A percentile compares a stretch with the other conserved stretches of the same genome.
Evolutionary conservation across 225 moss, liverwort and hornwort genomes (phyloP).

Genomic region (Climacium dendroides): DNA sequence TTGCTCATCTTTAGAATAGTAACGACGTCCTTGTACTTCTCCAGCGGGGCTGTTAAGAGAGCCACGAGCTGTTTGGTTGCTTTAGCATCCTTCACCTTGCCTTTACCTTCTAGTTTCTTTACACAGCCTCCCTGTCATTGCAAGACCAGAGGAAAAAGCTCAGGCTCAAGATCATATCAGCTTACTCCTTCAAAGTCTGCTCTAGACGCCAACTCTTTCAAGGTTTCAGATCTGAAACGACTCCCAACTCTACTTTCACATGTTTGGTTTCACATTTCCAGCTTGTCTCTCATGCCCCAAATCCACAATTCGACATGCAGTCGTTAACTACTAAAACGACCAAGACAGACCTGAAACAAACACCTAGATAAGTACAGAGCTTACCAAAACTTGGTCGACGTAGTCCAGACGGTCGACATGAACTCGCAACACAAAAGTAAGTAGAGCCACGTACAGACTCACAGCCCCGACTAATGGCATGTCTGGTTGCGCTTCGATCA

Average conservation of each 20-base stretch:
- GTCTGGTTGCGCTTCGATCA: slow-evolving; percentile 93
- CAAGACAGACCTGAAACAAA: neutral
- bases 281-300: neutral
- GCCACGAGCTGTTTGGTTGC: slow-evolving; percentile 62
- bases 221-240: neutral
- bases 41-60: slow-evolving; percentile 42
- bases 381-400: slow-evolving; percentile 97
- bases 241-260: neutral
- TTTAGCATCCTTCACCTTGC: slow-evolving; percentile 51
- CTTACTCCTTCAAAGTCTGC: neutral
- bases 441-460: slow-evolving; percentile 82
- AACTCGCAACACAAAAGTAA: slow-evolving; percentile 86
- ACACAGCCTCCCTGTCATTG: slow-evolving; percentile 75
- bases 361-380: neutral
- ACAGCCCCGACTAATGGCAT: slow-evolving; percentile 98
- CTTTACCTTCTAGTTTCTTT: slow-evolving; percentile 80
- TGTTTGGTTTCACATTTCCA: neutral
- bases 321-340: neutral
- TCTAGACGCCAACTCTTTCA: neutral
- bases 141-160: neutral
- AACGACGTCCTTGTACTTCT: slow-evolving; percentile 52
- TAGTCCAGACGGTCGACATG: slow-evolving; percentile 94
- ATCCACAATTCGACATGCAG: neutral
- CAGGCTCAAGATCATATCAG: neutral
- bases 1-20: slow-evolving; percentile 32